These are phyloP conservation scores for Puccinia polysora DNA, from an alignment of 1,284 basidiomycete genomes.

Conservation along the genomic window DNA sequence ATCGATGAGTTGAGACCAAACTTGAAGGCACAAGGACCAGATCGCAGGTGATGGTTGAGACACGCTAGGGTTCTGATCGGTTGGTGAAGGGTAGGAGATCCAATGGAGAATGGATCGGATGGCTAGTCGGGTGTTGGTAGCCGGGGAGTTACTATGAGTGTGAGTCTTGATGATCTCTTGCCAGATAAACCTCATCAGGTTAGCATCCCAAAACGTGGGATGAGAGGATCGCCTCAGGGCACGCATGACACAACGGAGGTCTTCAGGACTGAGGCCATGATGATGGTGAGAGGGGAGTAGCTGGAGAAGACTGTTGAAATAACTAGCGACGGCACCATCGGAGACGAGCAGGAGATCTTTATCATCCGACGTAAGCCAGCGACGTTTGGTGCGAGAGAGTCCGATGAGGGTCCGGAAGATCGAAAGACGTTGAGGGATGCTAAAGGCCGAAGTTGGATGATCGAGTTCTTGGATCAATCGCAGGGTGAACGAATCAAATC, in stretches of 20 bases:
- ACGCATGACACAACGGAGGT: no score
- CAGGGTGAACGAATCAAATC: conserved; percentile 23
- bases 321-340: conserved; percentile 20
- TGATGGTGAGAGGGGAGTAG: no score
- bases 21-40: conserved; percentile 23
- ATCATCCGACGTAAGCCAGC: conserved; percentile 20
- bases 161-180: no score
- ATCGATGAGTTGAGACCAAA: conserved; percentile 35
- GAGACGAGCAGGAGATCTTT: conserved; percentile 12
- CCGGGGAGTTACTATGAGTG: no score
- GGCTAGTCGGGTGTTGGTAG: no score
- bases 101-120: no score
- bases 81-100: no score
- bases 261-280: no score
- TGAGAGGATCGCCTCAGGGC: no score
- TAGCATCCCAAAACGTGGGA: no score
- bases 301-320: conserved; percentile 15
- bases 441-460: conserved; percentile 1
- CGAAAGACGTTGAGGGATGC: neutral
- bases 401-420: conserved; percentile 20
- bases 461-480: conserved; percentile 11
- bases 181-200: no score
- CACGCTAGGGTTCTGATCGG: neutral
- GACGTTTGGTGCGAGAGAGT: conserved; percentile 16
- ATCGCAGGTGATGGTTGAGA: conserved; percentile 1